Conservation (phyloP, 176 grass and related monocot genomes). For the Ananas comosus region DNA sequence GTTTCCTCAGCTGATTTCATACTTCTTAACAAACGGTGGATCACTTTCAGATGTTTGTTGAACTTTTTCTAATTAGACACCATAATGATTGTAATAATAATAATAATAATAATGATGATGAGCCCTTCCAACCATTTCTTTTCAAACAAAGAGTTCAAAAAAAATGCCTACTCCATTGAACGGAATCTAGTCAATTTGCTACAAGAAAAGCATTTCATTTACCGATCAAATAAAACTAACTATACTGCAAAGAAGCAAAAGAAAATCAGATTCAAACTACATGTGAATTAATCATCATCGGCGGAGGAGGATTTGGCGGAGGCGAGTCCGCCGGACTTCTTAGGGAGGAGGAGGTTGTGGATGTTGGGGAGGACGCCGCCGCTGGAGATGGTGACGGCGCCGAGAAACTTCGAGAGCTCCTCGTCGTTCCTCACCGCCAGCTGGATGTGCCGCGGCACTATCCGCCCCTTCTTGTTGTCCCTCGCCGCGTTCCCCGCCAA, state of each 20-base stretch:
- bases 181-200: no score
- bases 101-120: no score
- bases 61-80: no score
- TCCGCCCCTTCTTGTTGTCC: constrained; percentile 17
- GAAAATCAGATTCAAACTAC: constrained; percentile 2
- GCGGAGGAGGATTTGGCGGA: constrained; percentile 21
- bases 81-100: no score
- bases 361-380: constrained; percentile 11
- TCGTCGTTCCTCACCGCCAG: constrained; percentile 12
- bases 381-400: background rate
- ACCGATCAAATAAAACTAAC: no score
- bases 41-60: no score
- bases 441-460: constrained; percentile 9
- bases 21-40: no score
- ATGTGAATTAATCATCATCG: constrained; percentile 18
- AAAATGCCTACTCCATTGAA: no score
- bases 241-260: background rate
- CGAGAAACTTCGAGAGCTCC: constrained; percentile 6
- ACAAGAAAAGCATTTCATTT: no score
- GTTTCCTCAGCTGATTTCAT: constrained; percentile 27
- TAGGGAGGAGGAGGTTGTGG: constrained; percentile 9
- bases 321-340: background rate
- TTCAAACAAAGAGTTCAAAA: no score
- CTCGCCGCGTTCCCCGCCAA: constrained; percentile 5
- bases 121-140: no score